Conservation (phyloP, 176 grass and related monocot genomes). For the Ampelocalamus luodianensis region DNA sequence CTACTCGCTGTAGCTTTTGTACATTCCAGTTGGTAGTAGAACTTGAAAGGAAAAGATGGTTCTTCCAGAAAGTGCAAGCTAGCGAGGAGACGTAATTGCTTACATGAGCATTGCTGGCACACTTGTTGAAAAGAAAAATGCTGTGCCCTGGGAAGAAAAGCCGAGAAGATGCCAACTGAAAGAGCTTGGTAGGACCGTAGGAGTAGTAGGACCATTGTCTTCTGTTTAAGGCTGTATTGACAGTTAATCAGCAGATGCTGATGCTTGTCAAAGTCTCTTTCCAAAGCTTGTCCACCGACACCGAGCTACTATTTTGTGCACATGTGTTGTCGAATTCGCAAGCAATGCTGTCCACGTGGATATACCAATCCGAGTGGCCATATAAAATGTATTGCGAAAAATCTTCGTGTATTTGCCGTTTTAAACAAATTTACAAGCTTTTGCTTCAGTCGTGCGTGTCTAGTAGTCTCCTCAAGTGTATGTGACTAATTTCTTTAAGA, state of each 20-base stretch:
- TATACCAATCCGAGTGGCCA: not conserved
- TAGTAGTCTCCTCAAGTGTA: not conserved
- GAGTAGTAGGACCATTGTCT: not conserved
- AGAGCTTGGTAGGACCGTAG: not conserved
- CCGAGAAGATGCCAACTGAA: constrained; percentile 25
- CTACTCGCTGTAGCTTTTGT: not conserved
- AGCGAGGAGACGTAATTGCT: not conserved
- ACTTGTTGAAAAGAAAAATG: not conserved
- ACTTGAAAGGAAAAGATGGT: not conserved
- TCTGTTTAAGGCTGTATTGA: not conserved
- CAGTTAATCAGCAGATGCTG: not conserved
- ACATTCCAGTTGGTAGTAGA: not conserved
- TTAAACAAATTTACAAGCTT: not conserved
- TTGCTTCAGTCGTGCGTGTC: not conserved
- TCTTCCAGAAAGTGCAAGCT: constrained; percentile 21
- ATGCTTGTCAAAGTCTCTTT: not conserved
- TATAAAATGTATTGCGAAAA: not conserved
- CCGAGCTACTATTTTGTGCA: not conserved
- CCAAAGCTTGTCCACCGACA: not conserved
- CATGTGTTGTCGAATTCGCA: not conserved
- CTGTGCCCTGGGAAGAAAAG: not conserved
- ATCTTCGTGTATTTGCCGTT: not conserved
- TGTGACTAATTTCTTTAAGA: not conserved
- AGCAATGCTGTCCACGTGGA: not conserved
- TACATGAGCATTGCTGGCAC: constrained; percentile 18